phyloP scores from a whole-genome alignment of 2,329 filamentous ascomycete species.

The Teratosphaeria viscida region DNA sequence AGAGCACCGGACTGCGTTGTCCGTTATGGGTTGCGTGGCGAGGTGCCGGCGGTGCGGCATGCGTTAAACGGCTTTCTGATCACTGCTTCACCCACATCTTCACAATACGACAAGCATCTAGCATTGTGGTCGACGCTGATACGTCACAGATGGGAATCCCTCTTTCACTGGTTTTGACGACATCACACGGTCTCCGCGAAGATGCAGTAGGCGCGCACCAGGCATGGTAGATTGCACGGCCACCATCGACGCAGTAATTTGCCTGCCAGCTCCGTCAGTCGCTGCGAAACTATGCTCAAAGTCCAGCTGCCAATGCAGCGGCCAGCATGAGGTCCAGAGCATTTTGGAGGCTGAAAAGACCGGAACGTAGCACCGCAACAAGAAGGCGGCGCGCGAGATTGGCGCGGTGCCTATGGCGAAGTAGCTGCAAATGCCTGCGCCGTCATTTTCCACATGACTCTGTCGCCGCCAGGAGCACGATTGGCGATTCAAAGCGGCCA shows the following conservation, averaged over 20 bases:
- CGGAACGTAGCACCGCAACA: background rate
- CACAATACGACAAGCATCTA: background rate
- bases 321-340: background rate
- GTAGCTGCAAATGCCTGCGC: background rate
- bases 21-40: constrained; percentile 26
- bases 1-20: constrained; percentile 21
- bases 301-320: background rate
- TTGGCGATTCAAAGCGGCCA: constrained; percentile 13
- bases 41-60: constrained; percentile 28
- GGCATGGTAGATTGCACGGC: background rate
- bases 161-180: background rate
- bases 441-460: background rate
- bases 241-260: background rate
- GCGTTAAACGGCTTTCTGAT: constrained; percentile 31
- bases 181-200: background rate
- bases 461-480: background rate
- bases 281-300: background rate
- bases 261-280: background rate
- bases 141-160: background rate
- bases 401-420: background rate
- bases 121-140: background rate
- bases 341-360: background rate
- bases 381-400: background rate
- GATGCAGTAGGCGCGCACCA: background rate
- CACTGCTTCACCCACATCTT: background rate